Base-by-base conservation (phyloP, 2,329 filamentous ascomycete genomes). In the Claviceps humidiphila region DNA sequence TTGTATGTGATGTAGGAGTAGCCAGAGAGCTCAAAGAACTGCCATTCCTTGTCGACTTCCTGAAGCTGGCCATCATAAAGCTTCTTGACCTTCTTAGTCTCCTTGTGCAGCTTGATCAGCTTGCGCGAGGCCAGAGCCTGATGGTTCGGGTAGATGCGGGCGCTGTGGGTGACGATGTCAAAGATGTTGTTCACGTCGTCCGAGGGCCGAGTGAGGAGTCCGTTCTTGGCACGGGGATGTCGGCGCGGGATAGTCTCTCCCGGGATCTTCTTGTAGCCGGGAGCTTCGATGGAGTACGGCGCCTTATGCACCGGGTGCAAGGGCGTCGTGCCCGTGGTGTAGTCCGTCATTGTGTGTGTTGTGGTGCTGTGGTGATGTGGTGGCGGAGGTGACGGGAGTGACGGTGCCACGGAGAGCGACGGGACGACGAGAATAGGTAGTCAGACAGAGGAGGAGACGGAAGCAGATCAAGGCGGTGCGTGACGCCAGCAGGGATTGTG, bases 61-160 rank as follows among this genome's bases (percentile, higher is more conserved):
- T 77, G 74, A 67, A 89, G 78, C 66, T 86, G 78, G 59, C 89
- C 89, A 63, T 94, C 87, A 53, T 95, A 74, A 49, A 88, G 76
- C 78, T 94, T 95, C 76, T 89, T 85, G 59, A 95, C 74, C 77
- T 89, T 93, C 74, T 91, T 95, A 60, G 78, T 84, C 74, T 95
- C 89, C 61, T 80, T 80, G 69, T 95, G 89, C 47, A 84, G 81
- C 68, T 84, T 76, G 68, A 95, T 68, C 53, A 95, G 76, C 66
- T 79, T 84, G 57, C 89, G 82, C 61, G 76, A 77, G 59, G 86
- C 89, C 55, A 87, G 74, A 54, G 82, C 82, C 54, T 78, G 75
- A 62, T 82, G 76, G 62, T 81, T 77, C 54, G 77, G 76, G 63
- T 80, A 83, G 55, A 77, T 68, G 51, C 73, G 74, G 44, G 85